phyloP scores from a whole-genome alignment of 1,284 basidiomycete species.

The Boletus mariae region DNA sequence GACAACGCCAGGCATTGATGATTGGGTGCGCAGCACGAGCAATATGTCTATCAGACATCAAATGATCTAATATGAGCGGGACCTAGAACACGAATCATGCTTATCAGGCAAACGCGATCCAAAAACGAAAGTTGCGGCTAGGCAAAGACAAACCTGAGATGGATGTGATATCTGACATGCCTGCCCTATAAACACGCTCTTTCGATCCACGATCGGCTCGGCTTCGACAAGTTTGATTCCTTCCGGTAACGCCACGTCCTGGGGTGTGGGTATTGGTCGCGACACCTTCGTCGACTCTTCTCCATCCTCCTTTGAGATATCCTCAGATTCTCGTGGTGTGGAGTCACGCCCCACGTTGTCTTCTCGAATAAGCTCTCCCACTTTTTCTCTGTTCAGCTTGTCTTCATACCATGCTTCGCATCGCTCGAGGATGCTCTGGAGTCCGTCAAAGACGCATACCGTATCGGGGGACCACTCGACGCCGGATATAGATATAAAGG shows the following conservation, averaged over 20 bases:
- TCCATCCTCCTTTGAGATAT: conserved; percentile 1
- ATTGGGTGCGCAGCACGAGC: conserved; percentile 82
- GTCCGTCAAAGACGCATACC: conserved; percentile 86
- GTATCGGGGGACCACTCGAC: conserved; percentile 71
- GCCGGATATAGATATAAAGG: conserved; percentile 75
- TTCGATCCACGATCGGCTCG: conserved; percentile 79
- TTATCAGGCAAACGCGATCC: background rate
- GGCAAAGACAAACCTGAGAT: conserved; percentile 51
- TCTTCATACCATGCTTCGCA: conserved; percentile 71
- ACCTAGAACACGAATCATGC: conserved; percentile 43
- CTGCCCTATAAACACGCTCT: conserved; percentile 79
- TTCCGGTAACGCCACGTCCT: conserved; percentile 44
- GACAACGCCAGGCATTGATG: conserved; percentile 86
- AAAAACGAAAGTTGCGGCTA: background rate
- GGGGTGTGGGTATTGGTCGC: background rate
- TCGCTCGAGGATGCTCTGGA: conserved; percentile 72
- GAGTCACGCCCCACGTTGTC: conserved; percentile 40
- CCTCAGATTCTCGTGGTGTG: conserved; percentile 10
- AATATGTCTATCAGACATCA: conserved; percentile 72
- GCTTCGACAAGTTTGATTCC: conserved; percentile 64
- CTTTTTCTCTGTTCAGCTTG: conserved; percentile 53
- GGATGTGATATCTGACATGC: conserved; percentile 78
- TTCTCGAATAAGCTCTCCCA: conserved; percentile 56
- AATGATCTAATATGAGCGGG: conserved; percentile 64
- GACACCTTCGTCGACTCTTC: background rate